Evolutionary conservation across 2,329 filamentous ascomycete genomes (phyloP), one percentile per base, ranked within the genome.

Genomic region (Aspergillus fructus): DNA sequence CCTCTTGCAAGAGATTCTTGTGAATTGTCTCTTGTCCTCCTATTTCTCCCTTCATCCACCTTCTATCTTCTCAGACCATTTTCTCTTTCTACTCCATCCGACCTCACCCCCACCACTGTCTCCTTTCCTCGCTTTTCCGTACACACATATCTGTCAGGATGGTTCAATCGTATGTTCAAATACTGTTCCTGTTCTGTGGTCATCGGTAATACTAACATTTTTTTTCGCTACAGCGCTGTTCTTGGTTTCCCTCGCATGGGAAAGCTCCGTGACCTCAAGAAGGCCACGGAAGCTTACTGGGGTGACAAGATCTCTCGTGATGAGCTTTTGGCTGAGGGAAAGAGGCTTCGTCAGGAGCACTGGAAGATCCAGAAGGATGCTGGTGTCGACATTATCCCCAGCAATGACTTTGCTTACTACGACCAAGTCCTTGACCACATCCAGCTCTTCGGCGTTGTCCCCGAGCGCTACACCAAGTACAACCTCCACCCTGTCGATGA

Each of bases 301-400:
- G 89, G 82, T 73, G 93, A 89, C 79, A 99, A 97, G 85, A 84
- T 96, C 78, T 93, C 91, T 64, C 91, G 93, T 75, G 86, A 89
- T 63, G 92, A 96, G 63, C 91, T 99, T 68, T 84, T 97, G 68
- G 85, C 87, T 62, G 94, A 97, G 87, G 94, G 90, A 78, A 97
- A 97, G 90, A 88, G 92, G 77, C 91, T 99, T 61, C 90, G 94
- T 83, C 85, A 93, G 67, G 92, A 89, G 73, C 94, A 99, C 87
- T 99, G 94, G 94, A 92, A 96, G 83, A 96, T 99, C 81, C 94
- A 99, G 85, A 93, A 99, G 85, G 88, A 96, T 80, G 94, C 94
- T 67, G 94, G 94, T 74, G 93, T 97, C 79, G 91, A 97, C 75
- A 84, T 94, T 81, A 97, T 99, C 76, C 94, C 94, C 78, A 96